Conservation (phyloP, 495 filamentous ascomycete genomes). For the Antarctomyces pellizariae region DNA sequence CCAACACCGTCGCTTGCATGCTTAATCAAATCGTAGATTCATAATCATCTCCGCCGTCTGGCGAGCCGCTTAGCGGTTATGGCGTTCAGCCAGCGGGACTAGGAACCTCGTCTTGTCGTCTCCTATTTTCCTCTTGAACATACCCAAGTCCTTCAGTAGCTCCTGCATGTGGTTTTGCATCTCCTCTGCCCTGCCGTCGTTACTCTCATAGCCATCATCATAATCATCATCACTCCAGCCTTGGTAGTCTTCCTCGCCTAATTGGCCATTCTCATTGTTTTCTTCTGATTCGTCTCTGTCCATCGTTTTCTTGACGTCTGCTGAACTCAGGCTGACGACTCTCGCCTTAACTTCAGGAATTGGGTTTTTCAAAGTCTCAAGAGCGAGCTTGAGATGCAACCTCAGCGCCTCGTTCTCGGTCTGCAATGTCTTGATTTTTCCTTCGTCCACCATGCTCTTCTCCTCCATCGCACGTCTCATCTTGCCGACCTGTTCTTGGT, state of each 20-base stretch:
- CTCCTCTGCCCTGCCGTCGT: constrained; percentile 28
- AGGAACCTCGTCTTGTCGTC: constrained; percentile 42
- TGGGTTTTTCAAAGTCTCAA: constrained; percentile 75
- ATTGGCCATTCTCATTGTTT: constrained; percentile 20
- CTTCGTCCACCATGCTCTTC: constrained; percentile 60
- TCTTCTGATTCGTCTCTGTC: constrained; percentile 8
- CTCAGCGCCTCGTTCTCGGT: constrained; percentile 77
- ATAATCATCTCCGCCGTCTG: no score
- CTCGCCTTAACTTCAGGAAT: constrained; percentile 31
- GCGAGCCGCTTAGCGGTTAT: no score
- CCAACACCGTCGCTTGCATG: no score
- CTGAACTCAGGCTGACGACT: no score
- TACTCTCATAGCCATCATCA: constrained; percentile 20
- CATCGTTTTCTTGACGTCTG: not conserved
- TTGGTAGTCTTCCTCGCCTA: constrained; percentile 19
- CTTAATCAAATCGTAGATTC: no score
- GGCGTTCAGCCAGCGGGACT: no score
- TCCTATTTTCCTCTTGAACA: constrained; percentile 65
- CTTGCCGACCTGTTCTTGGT: constrained; percentile 60
- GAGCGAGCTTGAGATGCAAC: constrained; percentile 60
- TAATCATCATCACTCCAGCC: constrained; percentile 14
- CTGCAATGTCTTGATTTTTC: constrained; percentile 68
- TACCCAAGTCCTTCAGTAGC: constrained; percentile 47
- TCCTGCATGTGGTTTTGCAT: constrained; percentile 47
- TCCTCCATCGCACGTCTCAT: constrained; percentile 95